Evolutionary conservation across 1,284 basidiomycete genomes (phyloP).

Genomic region (Leccinum angustisporum): DNA sequence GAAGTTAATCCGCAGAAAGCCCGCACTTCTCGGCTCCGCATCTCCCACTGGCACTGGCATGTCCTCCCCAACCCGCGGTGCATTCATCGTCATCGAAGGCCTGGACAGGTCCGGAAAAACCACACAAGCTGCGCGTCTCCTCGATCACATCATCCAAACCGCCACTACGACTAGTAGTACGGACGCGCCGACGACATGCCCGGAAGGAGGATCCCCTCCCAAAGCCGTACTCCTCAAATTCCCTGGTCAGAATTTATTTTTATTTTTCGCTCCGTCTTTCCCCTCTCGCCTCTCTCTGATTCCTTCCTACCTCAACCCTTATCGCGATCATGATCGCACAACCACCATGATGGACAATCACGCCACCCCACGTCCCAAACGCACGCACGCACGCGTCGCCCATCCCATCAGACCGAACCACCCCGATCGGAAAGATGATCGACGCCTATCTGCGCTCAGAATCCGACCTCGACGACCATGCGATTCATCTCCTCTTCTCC

Average conservation of each 20-base stretch:
- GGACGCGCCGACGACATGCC: slow-evolving; percentile 41
- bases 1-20: neutral
- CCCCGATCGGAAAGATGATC: slow-evolving; percentile 91
- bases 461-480: slow-evolving; percentile 86
- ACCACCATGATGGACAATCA: neutral
- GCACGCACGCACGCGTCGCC: neutral
- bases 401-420: slow-evolving; percentile 76
- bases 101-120: slow-evolving; percentile 93
- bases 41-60: slow-evolving; percentile 17
- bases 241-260: slow-evolving; percentile 58
- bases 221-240: slow-evolving; percentile 71
- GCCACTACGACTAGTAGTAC: slow-evolving; percentile 2
- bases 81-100: slow-evolving; percentile 91
- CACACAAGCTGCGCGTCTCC: slow-evolving; percentile 74
- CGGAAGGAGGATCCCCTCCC: neutral
- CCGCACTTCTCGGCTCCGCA: neutral
- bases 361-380: neutral
- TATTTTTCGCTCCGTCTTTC: too few relatives aligned
- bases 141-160: slow-evolving; percentile 27
- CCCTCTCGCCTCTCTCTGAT: neutral
- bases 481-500: slow-evolving; percentile 93
- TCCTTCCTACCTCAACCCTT: neutral
- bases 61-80: slow-evolving; percentile 49
- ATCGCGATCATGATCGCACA: neutral
- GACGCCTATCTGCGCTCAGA: slow-evolving; percentile 86